Base-by-base conservation (phyloP, 1,139 yeast genomes). In the Zygosaccharomyces pseudobailii region DNA sequence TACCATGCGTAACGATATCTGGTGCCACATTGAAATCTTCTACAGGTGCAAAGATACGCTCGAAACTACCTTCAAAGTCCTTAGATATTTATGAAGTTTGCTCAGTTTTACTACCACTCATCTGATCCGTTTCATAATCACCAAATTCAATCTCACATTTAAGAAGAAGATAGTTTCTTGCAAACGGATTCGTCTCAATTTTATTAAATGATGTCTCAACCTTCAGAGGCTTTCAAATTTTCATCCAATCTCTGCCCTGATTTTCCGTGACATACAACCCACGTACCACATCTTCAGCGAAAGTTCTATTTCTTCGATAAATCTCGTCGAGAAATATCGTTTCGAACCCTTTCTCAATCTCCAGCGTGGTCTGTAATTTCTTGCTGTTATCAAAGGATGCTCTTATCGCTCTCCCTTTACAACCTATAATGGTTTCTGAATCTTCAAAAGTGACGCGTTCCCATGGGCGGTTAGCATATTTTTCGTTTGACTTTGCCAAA, bases 171-270 rank as follows among this genome's bases (percentile, higher is more conserved):
- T 20, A 35, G 25, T 35, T 28, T 35, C 37, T 35, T 35, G 23
- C 37, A 19, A 35, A 7, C 19, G 37, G 37, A 17, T 20, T 24
- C 7, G 36, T 13, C 19, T 33, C 24, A 5, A 33, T 7, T 17
- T 9, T 34, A 34, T 17, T 34, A 20, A 23, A 23, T 9, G 37
- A 10, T 20, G 8, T 34, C 20, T 13, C 37, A 13, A 34, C 37
- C 13, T 34, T 24, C 10, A 8, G 25, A 34, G 37, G 19, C 9
- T 34, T 34, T 21, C 17, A 24, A n/a, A 34, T 20, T 34, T 34
- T 34, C 37, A 34, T 46, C 67, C 67, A 63, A 6, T 52, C 37
- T 13, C 49, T 42, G 13, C 68, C 68, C 48, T 54, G 50, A 42
- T 63, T 58, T 6, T 52, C 51, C 25, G 67, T 61, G 21, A 56